These are phyloP conservation scores for Aspergillus felis DNA, from an alignment of 2,329 filamentous ascomycete genomes.

Conservation along the genomic window DNA sequence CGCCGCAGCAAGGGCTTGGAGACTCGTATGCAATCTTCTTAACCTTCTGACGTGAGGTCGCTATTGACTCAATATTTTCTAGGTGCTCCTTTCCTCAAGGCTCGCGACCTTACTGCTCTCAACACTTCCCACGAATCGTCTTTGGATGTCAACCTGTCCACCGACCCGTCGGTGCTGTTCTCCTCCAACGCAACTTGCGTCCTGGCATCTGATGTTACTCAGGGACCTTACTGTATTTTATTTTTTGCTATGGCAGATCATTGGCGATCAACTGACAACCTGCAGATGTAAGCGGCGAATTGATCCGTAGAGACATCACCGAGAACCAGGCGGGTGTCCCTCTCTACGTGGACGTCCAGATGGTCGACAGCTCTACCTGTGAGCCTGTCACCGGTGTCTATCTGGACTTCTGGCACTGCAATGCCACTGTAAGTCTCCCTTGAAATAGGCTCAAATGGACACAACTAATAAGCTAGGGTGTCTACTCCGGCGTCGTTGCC, in stretches of 20 bases:
- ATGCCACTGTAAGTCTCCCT: conserved; percentile 28
- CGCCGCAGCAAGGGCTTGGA: conserved; percentile 39
- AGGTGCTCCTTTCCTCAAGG: conserved; percentile 22
- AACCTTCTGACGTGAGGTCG: neutral
- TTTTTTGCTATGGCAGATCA: neutral
- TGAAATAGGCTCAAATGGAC: neutral
- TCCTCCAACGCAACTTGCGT: conserved; percentile 41
- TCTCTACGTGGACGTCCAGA: conserved; percentile 40
- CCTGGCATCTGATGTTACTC: conserved; percentile 51
- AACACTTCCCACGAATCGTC: conserved; percentile 40
- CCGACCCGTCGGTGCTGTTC: conserved; percentile 26
- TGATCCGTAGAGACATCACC: conserved; percentile 35
- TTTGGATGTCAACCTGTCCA: conserved; percentile 17
- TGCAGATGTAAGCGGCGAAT: conserved; percentile 34
- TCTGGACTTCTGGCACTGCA: conserved; percentile 41
- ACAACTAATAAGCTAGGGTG: conserved; percentile 21
- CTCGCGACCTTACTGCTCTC: conserved; percentile 35
- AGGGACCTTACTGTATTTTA: conserved; percentile 49
- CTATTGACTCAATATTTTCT: neutral
- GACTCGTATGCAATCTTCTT: conserved; percentile 16
- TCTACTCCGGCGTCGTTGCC: conserved; percentile 38
- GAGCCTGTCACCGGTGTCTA: conserved; percentile 36
- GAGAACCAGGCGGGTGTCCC: conserved; percentile 33
- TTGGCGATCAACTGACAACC: neutral
- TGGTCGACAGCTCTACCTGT: conserved; percentile 40